Evolutionary conservation across 1,139 yeast species (phyloP).

Genomic region (Nadsonia commutata): DNA sequence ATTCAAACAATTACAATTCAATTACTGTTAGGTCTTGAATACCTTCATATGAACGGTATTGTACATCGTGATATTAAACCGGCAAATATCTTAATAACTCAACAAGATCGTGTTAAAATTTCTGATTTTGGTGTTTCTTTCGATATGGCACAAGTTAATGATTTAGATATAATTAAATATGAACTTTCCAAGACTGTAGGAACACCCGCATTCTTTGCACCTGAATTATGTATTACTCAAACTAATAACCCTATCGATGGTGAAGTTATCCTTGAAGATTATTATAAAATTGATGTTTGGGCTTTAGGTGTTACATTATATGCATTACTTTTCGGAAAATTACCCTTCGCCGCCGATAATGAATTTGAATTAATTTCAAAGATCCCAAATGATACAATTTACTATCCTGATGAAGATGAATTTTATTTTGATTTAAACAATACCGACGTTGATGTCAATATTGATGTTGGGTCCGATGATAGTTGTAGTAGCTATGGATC

Average conservation of each 20-base stretch:
- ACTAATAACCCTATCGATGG: background rate
- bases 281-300: slow-evolving; percentile 81
- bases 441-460: background rate
- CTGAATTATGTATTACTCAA: slow-evolving; percentile 41
- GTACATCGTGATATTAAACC: slow-evolving; percentile 97
- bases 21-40: slow-evolving; percentile 79
- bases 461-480: background rate
- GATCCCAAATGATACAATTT: background rate
- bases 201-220: slow-evolving; percentile 77
- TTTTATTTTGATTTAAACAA: background rate
- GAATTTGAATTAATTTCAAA: slow-evolving; percentile 59
- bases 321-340: slow-evolving; percentile 72
- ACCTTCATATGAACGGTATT: slow-evolving; percentile 83
- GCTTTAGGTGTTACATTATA: slow-evolving; percentile 88
- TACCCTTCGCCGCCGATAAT: slow-evolving; percentile 83
- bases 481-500: background rate
- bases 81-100: slow-evolving; percentile 68
- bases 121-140: slow-evolving; percentile 97
- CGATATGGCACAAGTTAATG: slow-evolving; percentile 24
- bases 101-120: slow-evolving; percentile 68
- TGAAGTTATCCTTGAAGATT: background rate
- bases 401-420: background rate
- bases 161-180: slow-evolving; percentile 15
- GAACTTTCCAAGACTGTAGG: slow-evolving; percentile 87
- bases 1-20: slow-evolving; percentile 39